phyloP scores from a whole-genome alignment of 345 rosid genomes.

The Crucihimalaya himalaica region DNA sequence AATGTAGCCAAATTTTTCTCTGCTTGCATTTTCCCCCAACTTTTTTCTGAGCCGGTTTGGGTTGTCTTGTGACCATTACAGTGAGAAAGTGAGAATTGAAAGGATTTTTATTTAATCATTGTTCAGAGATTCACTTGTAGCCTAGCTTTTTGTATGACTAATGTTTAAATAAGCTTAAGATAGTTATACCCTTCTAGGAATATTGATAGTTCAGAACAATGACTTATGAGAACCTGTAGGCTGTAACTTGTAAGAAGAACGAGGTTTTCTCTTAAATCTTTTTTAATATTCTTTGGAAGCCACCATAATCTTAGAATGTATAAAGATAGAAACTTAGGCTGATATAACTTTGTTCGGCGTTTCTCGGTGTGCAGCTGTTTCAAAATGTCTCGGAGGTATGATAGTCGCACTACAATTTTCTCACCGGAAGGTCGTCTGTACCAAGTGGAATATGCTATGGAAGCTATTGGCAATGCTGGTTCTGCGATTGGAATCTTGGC shows the following conservation, averaged over 20 bases:
- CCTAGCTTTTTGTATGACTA: not conserved
- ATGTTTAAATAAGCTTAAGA: not conserved
- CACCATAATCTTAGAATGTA: not conserved
- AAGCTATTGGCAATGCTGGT: conserved; percentile 95
- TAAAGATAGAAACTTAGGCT: not conserved
- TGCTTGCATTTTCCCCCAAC: not conserved
- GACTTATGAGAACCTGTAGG: not conserved
- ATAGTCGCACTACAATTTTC: conserved; percentile 95
- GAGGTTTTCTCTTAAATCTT: not conserved
- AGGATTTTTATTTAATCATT: not conserved
- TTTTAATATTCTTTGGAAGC: not conserved
- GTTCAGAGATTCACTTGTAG: not conserved
- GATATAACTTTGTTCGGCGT: not conserved
- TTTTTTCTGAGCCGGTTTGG: not conserved
- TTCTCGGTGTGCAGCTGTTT: not conserved
- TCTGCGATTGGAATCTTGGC: conserved; percentile 80
- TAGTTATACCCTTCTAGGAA: not conserved
- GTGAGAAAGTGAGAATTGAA: not conserved
- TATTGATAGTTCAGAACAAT: not conserved
- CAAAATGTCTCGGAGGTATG: conserved; percentile 91
- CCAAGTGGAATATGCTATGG: conserved; percentile 98
- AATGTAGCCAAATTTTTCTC: not conserved
- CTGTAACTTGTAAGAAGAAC: not conserved
- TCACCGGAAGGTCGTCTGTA: conserved; percentile 97
- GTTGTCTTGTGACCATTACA: not conserved